A percentile compares a stretch with the other conserved stretches of the same genome.
phyloP scores from a whole-genome alignment of 441 rosid genomes.

The Kokia cookei region DNA sequence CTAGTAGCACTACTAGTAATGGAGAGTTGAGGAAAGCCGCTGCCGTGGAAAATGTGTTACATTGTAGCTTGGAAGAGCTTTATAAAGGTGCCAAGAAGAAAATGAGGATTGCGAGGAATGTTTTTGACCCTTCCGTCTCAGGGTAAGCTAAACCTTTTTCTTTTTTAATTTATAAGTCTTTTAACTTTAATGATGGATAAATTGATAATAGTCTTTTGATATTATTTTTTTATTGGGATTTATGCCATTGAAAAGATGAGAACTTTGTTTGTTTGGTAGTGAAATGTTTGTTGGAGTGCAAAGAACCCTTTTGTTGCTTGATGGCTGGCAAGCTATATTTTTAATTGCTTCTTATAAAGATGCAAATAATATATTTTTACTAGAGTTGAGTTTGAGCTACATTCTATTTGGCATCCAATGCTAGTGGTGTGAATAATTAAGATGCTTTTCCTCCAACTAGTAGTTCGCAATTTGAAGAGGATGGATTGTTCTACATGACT shows the following conservation, averaged over 20 bases:
- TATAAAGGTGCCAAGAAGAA: conserved; percentile 69
- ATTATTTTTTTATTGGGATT: background rate
- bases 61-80: conserved; percentile 77
- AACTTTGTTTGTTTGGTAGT: background rate
- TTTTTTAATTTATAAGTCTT: background rate
- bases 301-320: background rate
- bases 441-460: background rate
- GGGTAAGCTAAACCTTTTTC: conserved; percentile 39
- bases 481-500: background rate
- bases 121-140: conserved; percentile 26
- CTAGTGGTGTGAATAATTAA: background rate
- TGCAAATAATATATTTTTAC: background rate
- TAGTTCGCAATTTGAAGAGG: background rate
- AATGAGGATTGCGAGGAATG: conserved; percentile 56
- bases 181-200: background rate
- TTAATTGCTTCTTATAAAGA: background rate
- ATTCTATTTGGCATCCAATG: background rate
- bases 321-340: background rate
- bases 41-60: conserved; percentile 54
- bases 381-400: background rate
- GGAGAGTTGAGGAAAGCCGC: conserved; percentile 42
- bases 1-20: background rate
- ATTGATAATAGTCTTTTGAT: background rate
- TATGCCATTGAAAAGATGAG: background rate
- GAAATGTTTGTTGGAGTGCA: background rate